phyloP scores from a whole-genome alignment of 2,329 filamentous ascomycete species.

The Iodosphaeria phyllophila region DNA sequence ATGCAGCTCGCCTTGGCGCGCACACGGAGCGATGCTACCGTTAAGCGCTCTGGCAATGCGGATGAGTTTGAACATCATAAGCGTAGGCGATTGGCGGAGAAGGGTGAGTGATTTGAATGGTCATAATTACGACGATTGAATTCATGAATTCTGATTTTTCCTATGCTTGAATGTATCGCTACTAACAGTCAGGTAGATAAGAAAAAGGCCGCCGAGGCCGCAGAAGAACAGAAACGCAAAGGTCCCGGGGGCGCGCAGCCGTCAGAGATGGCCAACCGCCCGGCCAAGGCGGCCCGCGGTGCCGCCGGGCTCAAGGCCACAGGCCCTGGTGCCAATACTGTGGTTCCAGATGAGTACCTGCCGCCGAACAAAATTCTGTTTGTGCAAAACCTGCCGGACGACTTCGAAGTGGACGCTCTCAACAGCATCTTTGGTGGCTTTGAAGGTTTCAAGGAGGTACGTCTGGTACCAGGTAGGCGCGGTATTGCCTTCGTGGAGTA shows the following conservation, averaged over 20 bases:
- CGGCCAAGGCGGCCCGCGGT: conserved; percentile 52
- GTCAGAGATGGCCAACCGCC: conserved; percentile 30
- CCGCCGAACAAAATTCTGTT: conserved; percentile 96
- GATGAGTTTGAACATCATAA: conserved; percentile 84
- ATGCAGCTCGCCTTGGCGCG: conserved; percentile 73
- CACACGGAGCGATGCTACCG: conserved; percentile 72
- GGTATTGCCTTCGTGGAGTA: conserved; percentile 97
- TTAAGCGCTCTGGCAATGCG: conserved; percentile 50
- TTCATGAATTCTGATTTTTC: not conserved
- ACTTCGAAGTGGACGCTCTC: conserved; percentile 65
- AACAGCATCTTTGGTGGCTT: conserved; percentile 71
- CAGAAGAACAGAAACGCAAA: conserved; percentile 63
- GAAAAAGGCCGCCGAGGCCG: conserved; percentile 68
- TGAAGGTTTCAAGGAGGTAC: conserved; percentile 85
- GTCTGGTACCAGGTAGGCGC: conserved; percentile 67
- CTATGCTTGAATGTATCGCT: not conserved
- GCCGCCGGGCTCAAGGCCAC: conserved; percentile 62
- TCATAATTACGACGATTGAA: conserved; percentile 2
- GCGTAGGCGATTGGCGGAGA: conserved; percentile 66
- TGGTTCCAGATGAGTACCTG: conserved; percentile 93
- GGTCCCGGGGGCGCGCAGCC: conserved; percentile 29
- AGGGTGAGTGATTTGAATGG: conserved; percentile 39
- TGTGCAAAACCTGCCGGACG: conserved; percentile 77
- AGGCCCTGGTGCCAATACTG: conserved; percentile 43
- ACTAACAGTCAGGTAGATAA: conserved; percentile 23